Evolutionary conservation across 176 grass and related monocot species (phyloP), one percentile per base, ranked within the genome.

Genomic region (Aegilops speltoides): DNA sequence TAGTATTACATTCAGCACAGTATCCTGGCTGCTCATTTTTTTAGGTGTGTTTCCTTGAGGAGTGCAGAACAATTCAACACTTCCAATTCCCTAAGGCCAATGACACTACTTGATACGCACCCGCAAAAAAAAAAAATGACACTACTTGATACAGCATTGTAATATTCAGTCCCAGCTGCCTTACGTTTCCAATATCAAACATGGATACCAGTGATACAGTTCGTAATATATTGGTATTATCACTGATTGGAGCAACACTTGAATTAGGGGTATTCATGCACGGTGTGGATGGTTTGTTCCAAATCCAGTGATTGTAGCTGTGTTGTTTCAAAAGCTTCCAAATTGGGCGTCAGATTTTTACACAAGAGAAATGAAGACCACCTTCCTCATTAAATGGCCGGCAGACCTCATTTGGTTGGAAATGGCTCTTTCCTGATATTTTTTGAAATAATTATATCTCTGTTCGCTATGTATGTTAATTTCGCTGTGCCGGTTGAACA

Each of bases 21-120:
- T 17, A 78, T 64, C 7, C 32, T 56, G 31, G 64, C 72, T 76
- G 41, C 64, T 50, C n/a, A 10, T 86, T 69, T 38, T 41, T 28
- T 46, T 69, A 62, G 43, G 34, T 68, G 70, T 76, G 57, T 71
- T 84, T 50, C 69, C 52, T 70, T 59, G 50, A 48, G 60, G 63
- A 78, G 33, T 83, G 3, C 60, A 88, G 54, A 64, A 73, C 48
- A 41, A 79, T 36, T 72, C 29, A 71, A 31, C 71, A 78, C 5
- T 82, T 20, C 77, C 43, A 76, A 34, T 19, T 26, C 43, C 43
- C 43, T 12, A 84, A 56, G 57, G 65, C 67, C 43, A 56, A 66
- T 25, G 87, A 28, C 19, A 54, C 45, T 8, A 20, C 24, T 41
- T 24, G 54, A 86, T 86, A 52, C 80, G n/a, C n/a, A n/a, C n/a